Conservation (phyloP, 176 grass and related monocot genomes). For the Ensete glaucum region DNA sequence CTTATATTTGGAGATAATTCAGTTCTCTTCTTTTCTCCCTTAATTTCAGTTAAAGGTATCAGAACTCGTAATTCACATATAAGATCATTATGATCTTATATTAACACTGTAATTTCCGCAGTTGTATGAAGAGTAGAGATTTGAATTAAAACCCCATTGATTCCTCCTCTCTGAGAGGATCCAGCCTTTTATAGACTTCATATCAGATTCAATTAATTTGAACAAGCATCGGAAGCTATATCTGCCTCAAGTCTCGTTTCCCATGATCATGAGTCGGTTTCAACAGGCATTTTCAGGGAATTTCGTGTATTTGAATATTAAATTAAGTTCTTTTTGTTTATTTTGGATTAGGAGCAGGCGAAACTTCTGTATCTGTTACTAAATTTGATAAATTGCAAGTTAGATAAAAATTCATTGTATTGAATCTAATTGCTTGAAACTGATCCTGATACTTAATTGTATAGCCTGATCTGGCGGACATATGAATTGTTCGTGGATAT, state of each 20-base stretch:
- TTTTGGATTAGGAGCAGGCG: background rate
- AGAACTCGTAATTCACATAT: too few relatives aligned
- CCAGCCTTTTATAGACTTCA: too few relatives aligned
- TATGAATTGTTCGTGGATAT: background rate
- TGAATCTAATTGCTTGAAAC: background rate
- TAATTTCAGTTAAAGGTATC: too few relatives aligned
- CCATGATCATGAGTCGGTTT: background rate
- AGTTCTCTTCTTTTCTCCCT: too few relatives aligned
- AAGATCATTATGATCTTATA: too few relatives aligned
- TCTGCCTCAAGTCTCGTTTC: background rate
- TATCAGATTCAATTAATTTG: too few relatives aligned
- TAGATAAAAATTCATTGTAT: too few relatives aligned
- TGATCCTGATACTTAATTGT: background rate
- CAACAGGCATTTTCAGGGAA: background rate
- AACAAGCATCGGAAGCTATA: background rate
- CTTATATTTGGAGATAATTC: too few relatives aligned
- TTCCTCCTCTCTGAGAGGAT: too few relatives aligned
- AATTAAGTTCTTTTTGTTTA: background rate
- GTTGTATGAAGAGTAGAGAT: too few relatives aligned
- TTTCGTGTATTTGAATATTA: background rate
- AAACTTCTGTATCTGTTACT: background rate
- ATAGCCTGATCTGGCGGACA: background rate
- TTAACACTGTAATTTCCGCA: too few relatives aligned
- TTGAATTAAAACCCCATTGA: too few relatives aligned
- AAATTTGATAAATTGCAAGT: background rate